Base-by-base conservation (phyloP, 2,329 filamentous ascomycete genomes). In the Alternaria rosae region DNA sequence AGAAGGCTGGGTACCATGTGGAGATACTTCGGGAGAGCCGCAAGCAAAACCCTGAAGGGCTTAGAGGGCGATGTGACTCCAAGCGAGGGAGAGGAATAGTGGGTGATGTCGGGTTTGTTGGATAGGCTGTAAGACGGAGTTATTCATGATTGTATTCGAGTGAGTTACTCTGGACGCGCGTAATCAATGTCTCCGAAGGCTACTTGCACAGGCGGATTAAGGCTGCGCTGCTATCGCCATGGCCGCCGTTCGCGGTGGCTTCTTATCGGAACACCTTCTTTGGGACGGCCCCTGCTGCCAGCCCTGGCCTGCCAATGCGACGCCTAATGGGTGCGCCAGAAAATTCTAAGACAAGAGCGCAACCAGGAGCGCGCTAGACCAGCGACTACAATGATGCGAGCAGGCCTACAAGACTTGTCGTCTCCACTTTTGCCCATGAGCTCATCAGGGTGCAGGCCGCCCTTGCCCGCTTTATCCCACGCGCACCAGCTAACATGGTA, bases 211-310 rank as follows among this genome's bases (percentile, higher is more conserved):
- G 32, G 54, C 28, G 41, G 38, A 45, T 45, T 53, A 52, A 32
- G 54, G 54, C 44, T 58, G 47, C 47, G 20, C 28, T 42, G 58
- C 43, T 53, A 68, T 68, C 61, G 62, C 28, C 50, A 68, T 68
- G 59, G 62, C 47, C 66, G 70, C 72, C 67, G 72, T 69, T 72
- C 65, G 64, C 70, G 64, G 65, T 52, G 54, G 48, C 35, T 38
- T 44, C 65, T 51, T 63, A 63, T 74, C 72, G 72, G 70, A 56
- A 67, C 55, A 68, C 70, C 66, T 71, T 69, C 70, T 72, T 72
- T 69, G 55, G 64, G 28, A 54, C 55, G 28, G 56, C 55, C 41
- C 17, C 41, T 43, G 35, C 35, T 38, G 35, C 53, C 53, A 32
- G 53, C 32, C 50, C 47, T 38, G 47, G 58, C 30, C 17, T 35